Base-by-base conservation (phyloP, 1,284 basidiomycete species). In the Fomes fomentarius region DNA sequence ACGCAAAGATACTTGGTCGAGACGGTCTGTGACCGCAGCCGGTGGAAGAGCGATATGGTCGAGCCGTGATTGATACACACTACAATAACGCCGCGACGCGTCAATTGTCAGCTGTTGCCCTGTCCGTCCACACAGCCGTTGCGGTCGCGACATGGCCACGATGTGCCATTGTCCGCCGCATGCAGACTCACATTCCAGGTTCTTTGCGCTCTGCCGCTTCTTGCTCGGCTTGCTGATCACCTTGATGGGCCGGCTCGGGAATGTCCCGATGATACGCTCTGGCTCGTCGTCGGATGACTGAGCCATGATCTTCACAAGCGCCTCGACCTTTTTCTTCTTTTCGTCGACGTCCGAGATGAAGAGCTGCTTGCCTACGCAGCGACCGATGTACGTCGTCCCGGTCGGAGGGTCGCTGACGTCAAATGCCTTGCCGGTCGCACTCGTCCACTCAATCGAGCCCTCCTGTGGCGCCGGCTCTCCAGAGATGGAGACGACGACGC, bases 181-280 rank as follows among this genome's bases (percentile, higher is more conserved):
- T 4, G 54, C 44, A 25, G 39, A 84, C 93, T 78, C 70, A 94
- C 94, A 77, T 70, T 97, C 96, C 4, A 94, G 82, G 63, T 95
- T 94, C 78, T 96, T 94, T 57, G 89, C 91, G 69, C 87, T 94
- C 70, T 95, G 93, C 64, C 94, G 83, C 80, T 98, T 98, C 80
- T 98, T 97, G 78, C 91, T 93, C 3, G 94, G 94, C 71, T 96
- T 96, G 73, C 90, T 93, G 74, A 98, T 98, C 64, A 98, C 93
- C 73, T 96, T 96, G 81, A 98, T 98, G 30, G 95, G 89, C 47
- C 90, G 87, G 64, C 91, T 93, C 50, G 91, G 86, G 77, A 96
- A 96, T 24, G 86, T 81, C 40, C 93, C 93, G 64, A 98, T 83
- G 51, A 94, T 78, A 64, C 91, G 78, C 75, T 93, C 83, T 62